phyloP scores from a whole-genome alignment of 106 monocot genomes.

The Dioscorea zingiberensis region DNA sequence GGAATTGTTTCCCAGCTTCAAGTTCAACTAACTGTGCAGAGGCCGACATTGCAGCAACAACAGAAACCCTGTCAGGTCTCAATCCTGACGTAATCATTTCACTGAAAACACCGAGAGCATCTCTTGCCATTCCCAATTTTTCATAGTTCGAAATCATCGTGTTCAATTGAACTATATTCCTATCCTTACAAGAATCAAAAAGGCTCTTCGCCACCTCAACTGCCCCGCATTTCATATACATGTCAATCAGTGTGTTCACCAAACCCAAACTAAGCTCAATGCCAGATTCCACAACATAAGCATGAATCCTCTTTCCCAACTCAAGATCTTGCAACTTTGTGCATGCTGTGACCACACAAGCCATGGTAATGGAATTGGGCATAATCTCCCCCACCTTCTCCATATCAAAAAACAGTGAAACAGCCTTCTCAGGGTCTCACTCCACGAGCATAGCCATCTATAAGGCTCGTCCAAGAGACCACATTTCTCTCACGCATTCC shows the following conservation, averaged over 20 bases:
- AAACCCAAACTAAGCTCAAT: conserved; percentile 19
- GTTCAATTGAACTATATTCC: conserved; percentile 35
- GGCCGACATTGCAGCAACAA: conserved; percentile 20
- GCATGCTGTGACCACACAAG: conserved; percentile 38
- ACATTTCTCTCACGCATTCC: conserved; percentile 34
- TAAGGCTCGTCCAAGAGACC: conserved; percentile 45
- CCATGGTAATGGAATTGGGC: conserved; percentile 30
- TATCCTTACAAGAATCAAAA: conserved; percentile 16
- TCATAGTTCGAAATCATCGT: conserved; percentile 37
- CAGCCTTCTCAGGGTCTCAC: conserved; percentile 11
- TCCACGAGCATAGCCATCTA: conserved; percentile 34
- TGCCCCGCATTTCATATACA: conserved; percentile 43
- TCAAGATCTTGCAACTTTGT: conserved; percentile 24
- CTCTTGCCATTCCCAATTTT: conserved; percentile 15
- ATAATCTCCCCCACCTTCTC: not conserved
- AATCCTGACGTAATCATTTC: conserved; percentile 15
- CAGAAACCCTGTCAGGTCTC: conserved; percentile 24
- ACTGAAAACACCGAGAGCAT: conserved; percentile 17
- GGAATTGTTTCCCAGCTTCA: conserved; percentile 15
- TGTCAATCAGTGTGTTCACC: conserved; percentile 24
- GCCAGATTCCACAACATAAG: conserved; percentile 12
- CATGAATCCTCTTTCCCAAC: conserved; percentile 17
- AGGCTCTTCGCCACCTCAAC: conserved; percentile 15
- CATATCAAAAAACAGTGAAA: conserved; percentile 29
- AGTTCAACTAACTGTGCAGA: conserved; percentile 22